phyloP scores from a whole-genome alignment of 2,329 filamentous ascomycete genomes.

The Colletotrichum lupini region DNA sequence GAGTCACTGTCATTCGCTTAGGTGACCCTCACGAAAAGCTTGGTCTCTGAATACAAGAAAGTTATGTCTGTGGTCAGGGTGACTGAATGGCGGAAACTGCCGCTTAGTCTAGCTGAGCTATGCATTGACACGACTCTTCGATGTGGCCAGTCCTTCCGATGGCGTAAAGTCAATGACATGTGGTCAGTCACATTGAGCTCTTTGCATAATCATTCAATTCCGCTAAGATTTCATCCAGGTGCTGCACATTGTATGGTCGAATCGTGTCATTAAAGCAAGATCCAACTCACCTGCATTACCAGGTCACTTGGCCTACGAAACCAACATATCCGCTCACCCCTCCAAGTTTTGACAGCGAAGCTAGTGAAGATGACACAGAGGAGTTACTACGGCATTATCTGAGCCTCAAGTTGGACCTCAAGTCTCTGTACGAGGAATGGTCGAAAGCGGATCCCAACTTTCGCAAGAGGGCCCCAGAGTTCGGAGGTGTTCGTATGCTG shows the following conservation, averaged over 20 bases:
- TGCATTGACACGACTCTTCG: constrained; percentile 94
- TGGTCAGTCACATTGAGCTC: constrained; percentile 67
- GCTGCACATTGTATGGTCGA: constrained; percentile 86
- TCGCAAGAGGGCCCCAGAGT: constrained; percentile 84
- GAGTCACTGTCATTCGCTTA: neutral
- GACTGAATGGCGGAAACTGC: constrained; percentile 89
- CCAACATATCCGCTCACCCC: constrained; percentile 31
- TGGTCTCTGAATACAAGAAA: neutral
- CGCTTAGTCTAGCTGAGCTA: constrained; percentile 83
- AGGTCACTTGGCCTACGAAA: constrained; percentile 68
- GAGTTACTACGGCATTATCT: constrained; percentile 85
- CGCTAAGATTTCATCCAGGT: constrained; percentile 56
- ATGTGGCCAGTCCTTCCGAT: constrained; percentile 97
- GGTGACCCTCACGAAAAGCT: neutral
- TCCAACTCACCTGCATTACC: constrained; percentile 80
- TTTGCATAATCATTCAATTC: neutral
- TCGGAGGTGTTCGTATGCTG: constrained; percentile 90
- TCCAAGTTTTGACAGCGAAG: constrained; percentile 33
- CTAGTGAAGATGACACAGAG: constrained; percentile 73
- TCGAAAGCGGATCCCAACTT: constrained; percentile 88
- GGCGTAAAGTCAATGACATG: constrained; percentile 86
- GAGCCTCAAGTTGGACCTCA: constrained; percentile 82
- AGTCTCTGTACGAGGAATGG: constrained; percentile 86
- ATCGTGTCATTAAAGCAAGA: constrained; percentile 90
- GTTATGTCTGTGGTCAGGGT: constrained; percentile 57